Percentiles rank a stretch among this genome's conserved stretches.
These are phyloP conservation scores for Aspergillus egyptiacus DNA, from an alignment of 495 filamentous ascomycete species.

Conservation along the genomic window DNA sequence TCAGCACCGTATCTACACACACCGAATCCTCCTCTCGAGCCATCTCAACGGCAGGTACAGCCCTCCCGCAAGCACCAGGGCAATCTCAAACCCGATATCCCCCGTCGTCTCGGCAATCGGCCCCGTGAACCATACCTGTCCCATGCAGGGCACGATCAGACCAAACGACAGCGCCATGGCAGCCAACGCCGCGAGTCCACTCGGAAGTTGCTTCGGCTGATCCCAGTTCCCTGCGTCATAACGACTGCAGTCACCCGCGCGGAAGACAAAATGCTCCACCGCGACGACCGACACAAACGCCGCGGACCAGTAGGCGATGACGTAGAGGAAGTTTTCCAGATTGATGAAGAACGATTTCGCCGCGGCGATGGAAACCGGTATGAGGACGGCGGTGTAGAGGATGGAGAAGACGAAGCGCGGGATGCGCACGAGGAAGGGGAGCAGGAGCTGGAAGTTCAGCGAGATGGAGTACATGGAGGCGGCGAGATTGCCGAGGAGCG, in stretches of 20 bases:
- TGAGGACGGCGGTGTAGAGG: constrained; percentile 44
- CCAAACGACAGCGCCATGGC: constrained; percentile 30
- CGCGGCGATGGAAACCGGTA: constrained; percentile 47
- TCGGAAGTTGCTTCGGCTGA: constrained; percentile 36
- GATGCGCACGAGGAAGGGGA: constrained; percentile 41
- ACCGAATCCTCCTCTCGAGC: constrained; percentile 2
- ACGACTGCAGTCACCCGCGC: constrained; percentile 20
- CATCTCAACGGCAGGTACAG: constrained; percentile 30
- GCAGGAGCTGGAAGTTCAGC: constrained; percentile 51
- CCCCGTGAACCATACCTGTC: constrained; percentile 50
- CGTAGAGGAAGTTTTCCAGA: constrained; percentile 48
- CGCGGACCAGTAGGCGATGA: constrained; percentile 53
- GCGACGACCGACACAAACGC: constrained; percentile 46
- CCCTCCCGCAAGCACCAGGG: constrained; percentile 41
- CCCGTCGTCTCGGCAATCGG: constrained; percentile 49
- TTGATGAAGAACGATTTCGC: constrained; percentile 45
- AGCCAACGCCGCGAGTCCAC: constrained; percentile 42
- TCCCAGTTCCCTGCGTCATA: constrained; percentile 48
- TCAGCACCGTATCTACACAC: too few relatives aligned
- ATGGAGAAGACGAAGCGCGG: constrained; percentile 48
- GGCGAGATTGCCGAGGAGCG: constrained; percentile 47
- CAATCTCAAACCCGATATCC: constrained; percentile 55
- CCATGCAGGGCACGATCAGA: constrained; percentile 47
- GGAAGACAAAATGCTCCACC: constrained; percentile 45
- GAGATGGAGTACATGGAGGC: constrained; percentile 40